phyloP scores from a whole-genome alignment of 2,329 filamentous ascomycete genomes.

The Trichoderma asperellum region DNA sequence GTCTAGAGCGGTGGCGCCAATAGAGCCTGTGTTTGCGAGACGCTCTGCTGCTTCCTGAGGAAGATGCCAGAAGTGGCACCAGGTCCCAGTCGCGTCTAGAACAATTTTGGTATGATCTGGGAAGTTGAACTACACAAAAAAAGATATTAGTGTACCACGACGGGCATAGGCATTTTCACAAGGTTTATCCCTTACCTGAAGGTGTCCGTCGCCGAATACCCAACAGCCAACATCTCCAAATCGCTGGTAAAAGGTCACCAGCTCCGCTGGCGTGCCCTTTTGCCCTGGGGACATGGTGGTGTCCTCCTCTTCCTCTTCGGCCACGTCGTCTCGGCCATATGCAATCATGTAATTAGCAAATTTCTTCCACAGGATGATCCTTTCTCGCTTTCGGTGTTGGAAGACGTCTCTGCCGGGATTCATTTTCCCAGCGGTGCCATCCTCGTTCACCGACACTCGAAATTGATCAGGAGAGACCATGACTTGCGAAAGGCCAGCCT shows the following conservation, averaged over 20 bases:
- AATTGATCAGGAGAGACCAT: conserved; percentile 67
- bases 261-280: conserved; percentile 51
- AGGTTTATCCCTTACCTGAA: conserved; percentile 59
- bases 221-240: conserved; percentile 81
- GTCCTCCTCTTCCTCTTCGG: conserved; percentile 51
- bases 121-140: conserved; percentile 72
- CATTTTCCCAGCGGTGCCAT: conserved; percentile 65
- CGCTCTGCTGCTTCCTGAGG: conserved; percentile 70
- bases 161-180: background rate
- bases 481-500: conserved; percentile 65
- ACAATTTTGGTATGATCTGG: conserved; percentile 87
- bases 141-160: conserved; percentile 32
- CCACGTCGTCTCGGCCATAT: conserved; percentile 72
- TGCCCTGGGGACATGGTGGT: conserved; percentile 46
- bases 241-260: conserved; percentile 81
- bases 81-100: conserved; percentile 72
- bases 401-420: conserved; percentile 65
- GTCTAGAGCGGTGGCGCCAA: conserved; percentile 71
- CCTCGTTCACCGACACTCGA: conserved; percentile 57
- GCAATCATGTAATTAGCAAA: conserved; percentile 76
- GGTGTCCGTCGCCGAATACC: conserved; percentile 78
- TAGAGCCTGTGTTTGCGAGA: conserved; percentile 66
- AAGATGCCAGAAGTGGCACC: conserved; percentile 78
- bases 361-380: conserved; percentile 71
- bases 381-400: conserved; percentile 67